Evolutionary conservation across 2,329 filamentous ascomycete genomes (phyloP).

Genomic region (Botrytis pseudocinerea): DNA sequence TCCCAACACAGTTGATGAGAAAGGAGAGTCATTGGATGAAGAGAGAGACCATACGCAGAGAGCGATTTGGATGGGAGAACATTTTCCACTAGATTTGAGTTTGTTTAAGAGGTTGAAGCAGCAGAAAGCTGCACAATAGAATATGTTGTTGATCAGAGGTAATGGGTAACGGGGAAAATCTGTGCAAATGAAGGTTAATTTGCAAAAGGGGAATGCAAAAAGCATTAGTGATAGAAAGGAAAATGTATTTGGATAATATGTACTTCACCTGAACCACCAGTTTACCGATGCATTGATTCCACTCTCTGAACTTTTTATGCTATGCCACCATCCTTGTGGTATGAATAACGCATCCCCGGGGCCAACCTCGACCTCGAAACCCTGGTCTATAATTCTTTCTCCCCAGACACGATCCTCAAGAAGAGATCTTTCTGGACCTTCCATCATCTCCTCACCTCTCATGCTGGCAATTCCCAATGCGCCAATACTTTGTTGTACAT

Average conservation of each 20-base stretch:
- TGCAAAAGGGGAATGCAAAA: neutral
- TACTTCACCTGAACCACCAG: conserved; percentile 50
- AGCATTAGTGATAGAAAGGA: neutral
- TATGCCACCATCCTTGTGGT: conserved; percentile 86
- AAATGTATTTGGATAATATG: neutral
- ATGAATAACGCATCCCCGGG: conserved; percentile 76
- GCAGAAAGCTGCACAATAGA: conserved; percentile 11
- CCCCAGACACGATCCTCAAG: conserved; percentile 74
- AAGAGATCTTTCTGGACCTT: conserved; percentile 65
- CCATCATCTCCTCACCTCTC: conserved; percentile 88
- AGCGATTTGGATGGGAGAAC: conserved; percentile 74
- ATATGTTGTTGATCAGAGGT: neutral
- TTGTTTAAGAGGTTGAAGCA: conserved; percentile 45
- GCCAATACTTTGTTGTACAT: conserved; percentile 45
- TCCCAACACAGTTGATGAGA: conserved; percentile 71
- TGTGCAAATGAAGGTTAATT: neutral
- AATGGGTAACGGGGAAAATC: neutral
- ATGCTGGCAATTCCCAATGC: conserved; percentile 48
- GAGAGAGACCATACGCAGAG: conserved; percentile 52
- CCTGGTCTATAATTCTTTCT: conserved; percentile 25
- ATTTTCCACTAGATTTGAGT: conserved; percentile 58
- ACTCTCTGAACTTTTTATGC: conserved; percentile 63
- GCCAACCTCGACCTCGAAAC: conserved; percentile 50
- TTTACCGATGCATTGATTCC: conserved; percentile 51
- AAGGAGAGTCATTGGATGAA: conserved; percentile 41